These are phyloP conservation scores for Lactifluus volemus DNA, from an alignment of 768 basidiomycete genomes.

Conservation along the genomic window DNA sequence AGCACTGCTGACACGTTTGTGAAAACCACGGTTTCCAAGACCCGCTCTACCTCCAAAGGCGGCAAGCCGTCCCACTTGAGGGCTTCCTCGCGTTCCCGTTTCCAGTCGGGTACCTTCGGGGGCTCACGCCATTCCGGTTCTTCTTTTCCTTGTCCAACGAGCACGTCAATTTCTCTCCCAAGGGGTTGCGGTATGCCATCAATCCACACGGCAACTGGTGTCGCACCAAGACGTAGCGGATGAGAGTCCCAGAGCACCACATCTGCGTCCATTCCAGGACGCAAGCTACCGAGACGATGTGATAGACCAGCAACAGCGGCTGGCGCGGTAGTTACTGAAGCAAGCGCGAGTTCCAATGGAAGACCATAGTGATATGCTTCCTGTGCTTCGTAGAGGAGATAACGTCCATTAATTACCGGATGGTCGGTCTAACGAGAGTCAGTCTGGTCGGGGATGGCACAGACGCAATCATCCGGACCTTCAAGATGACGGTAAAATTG, in stretches of 20 bases:
- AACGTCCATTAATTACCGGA: constrained; percentile 56
- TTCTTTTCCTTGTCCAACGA: constrained; percentile 20
- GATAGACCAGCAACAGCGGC: constrained; percentile 68
- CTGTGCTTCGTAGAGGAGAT: constrained; percentile 77
- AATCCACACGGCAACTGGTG: constrained; percentile 60
- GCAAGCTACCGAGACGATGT: constrained; percentile 68
- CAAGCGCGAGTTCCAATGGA: constrained; percentile 56
- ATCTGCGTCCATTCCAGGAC: constrained; percentile 37
- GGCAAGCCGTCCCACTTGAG: constrained; percentile 62
- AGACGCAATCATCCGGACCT: constrained; percentile 33
- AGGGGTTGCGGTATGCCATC: constrained; percentile 66
- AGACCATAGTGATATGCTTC: constrained; percentile 79
- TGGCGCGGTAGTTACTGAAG: constrained; percentile 65
- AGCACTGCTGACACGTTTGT: constrained; percentile 41
- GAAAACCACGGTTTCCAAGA: constrained; percentile 39
- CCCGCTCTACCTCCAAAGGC: constrained; percentile 38
- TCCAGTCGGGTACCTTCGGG: constrained; percentile 49
- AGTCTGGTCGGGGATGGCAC: not conserved
- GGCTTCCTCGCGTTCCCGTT: constrained; percentile 48
- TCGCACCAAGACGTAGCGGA: constrained; percentile 66
- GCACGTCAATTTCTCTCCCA: constrained; percentile 32
- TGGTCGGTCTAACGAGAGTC: constrained; percentile 48
- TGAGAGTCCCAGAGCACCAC: constrained; percentile 73
- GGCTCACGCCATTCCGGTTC: constrained; percentile 18
- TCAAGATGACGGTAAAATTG: constrained; percentile 65